Conservation (phyloP, 306 rosid genomes). For the Rubus parviflorus region DNA sequence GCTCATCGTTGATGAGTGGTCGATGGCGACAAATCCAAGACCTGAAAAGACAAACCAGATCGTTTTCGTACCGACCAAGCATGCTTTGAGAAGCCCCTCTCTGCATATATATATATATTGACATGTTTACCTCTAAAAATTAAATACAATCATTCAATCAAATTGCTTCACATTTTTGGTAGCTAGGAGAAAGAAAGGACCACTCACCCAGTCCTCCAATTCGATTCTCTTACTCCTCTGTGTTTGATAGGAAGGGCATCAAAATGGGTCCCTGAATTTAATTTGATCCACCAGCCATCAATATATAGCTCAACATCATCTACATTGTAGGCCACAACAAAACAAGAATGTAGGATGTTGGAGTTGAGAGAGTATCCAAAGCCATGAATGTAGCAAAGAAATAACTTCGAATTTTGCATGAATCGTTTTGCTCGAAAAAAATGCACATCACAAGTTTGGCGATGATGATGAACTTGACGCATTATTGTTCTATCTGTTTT, state of each 20-base stretch:
- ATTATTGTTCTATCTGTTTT: neutral
- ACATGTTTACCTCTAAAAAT: neutral
- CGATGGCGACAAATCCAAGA: neutral
- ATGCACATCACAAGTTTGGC: conserved; percentile 16
- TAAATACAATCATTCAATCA: neutral
- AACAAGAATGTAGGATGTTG: conserved; percentile 33
- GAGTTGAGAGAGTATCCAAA: conserved; percentile 28
- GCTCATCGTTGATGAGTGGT: neutral
- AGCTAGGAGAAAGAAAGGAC: conserved; percentile 2
- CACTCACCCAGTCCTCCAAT: conserved; percentile 2
- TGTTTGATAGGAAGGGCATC: conserved; percentile 16
- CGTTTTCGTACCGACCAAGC: conserved; percentile 19
- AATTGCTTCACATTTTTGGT: neutral
- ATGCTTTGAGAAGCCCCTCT: conserved; percentile 6
- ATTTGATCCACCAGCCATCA: conserved; percentile 28
- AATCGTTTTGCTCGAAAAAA: neutral
- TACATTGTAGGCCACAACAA: conserved; percentile 25
- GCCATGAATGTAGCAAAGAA: conserved; percentile 14
- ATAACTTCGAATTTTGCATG: conserved; percentile 4
- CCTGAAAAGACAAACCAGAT: conserved; percentile 18
- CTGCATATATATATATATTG: neutral
- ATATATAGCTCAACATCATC: conserved; percentile 1
- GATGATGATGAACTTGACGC: neutral
- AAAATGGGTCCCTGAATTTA: neutral
- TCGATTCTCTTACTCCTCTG: neutral